A percentile compares a stretch with the other conserved stretches of the same genome.
These are phyloP conservation scores for Gyromitra esculenta DNA, from an alignment of 2,329 filamentous ascomycete species.

Conservation along the genomic window DNA sequence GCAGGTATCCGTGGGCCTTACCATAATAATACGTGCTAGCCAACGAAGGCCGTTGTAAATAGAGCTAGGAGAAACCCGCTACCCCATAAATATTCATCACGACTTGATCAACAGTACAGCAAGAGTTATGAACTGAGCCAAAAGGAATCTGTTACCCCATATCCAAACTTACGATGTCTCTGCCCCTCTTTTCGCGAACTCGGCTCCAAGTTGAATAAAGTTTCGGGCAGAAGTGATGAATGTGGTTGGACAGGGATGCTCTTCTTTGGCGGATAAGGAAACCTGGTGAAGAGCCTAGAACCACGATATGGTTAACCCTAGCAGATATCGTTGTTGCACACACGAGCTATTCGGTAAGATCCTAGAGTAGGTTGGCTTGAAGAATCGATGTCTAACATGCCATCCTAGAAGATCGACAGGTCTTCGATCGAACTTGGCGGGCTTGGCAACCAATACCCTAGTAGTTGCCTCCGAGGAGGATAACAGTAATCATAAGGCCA, in stretches of 20 bases:
- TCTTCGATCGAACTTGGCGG: conserved; percentile 44
- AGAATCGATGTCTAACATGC: conserved; percentile 44
- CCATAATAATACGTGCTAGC: conserved; percentile 36
- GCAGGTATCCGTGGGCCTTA: conserved; percentile 36
- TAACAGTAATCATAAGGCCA: neutral
- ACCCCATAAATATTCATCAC: conserved; percentile 44
- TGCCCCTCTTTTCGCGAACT: conserved; percentile 36
- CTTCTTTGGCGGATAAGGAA: conserved; percentile 27
- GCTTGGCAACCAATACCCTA: conserved; percentile 18
- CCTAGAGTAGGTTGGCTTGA: conserved; percentile 3
- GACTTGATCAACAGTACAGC: conserved; percentile 47
- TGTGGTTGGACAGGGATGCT: conserved; percentile 35
- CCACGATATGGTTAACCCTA: conserved; percentile 19
- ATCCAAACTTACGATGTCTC: conserved; percentile 47
- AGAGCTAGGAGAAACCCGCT: conserved; percentile 32
- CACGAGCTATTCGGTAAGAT: conserved; percentile 38
- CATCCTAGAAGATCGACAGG: conserved; percentile 41
- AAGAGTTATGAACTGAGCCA: conserved; percentile 41
- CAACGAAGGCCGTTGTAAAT: conserved; percentile 41
- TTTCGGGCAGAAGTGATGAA: conserved; percentile 15
- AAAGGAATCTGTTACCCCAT: conserved; percentile 46
- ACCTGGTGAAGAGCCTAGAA: conserved; percentile 27
- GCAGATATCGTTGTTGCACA: conserved; percentile 31
- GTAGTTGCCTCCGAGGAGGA: conserved; percentile 8
- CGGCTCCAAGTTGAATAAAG: conserved; percentile 41